phyloP scores from a whole-genome alignment of 1,284 basidiomycete genomes.

The Pseudomicrostroma phylloplanum region DNA sequence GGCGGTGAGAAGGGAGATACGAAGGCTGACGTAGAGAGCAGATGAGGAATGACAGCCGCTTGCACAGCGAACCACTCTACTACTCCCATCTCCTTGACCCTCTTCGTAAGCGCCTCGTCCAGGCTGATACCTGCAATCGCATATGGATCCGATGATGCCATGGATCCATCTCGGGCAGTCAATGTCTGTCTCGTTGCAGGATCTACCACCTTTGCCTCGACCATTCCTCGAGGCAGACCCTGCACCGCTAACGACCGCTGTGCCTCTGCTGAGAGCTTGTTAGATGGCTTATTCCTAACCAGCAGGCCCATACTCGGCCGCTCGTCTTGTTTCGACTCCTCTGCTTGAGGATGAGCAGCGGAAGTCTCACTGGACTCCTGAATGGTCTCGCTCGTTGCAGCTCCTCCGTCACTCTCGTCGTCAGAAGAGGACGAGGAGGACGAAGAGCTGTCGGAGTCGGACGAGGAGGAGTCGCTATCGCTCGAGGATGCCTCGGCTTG shows the following conservation, averaged over 20 bases:
- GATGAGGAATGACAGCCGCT: conserved; percentile 70
- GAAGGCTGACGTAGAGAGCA: conserved; percentile 56
- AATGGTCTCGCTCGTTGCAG: conserved; percentile 1
- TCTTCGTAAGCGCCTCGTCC: not conserved
- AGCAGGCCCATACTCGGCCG: conserved; percentile 17
- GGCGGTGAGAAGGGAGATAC: conserved; percentile 61
- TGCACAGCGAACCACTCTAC: conserved; percentile 58
- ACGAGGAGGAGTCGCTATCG: not conserved
- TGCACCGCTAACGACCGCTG: conserved; percentile 24
- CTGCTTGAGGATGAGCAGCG: no score
- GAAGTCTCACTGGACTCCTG: no score
- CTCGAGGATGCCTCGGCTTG: not conserved
- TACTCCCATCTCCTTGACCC: conserved; percentile 27
- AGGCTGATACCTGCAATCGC: conserved; percentile 2
- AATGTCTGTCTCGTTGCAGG: conserved; percentile 25
- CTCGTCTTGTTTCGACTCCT: no score
- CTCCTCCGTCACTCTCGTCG: conserved; percentile 14
- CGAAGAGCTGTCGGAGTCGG: not conserved
- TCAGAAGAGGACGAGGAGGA: conserved; percentile 6
- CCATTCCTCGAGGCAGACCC: conserved; percentile 36
- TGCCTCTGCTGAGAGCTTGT: not conserved
- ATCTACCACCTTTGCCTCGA: conserved; percentile 29
- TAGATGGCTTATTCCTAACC: not conserved
- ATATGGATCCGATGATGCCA: not conserved
- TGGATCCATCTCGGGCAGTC: conserved; percentile 7